Percentiles rank a stretch among this genome's conserved stretches.
These are phyloP conservation scores for Fremontodendron californicum DNA, from an alignment of 345 rosid genomes.

Conservation along the genomic window DNA sequence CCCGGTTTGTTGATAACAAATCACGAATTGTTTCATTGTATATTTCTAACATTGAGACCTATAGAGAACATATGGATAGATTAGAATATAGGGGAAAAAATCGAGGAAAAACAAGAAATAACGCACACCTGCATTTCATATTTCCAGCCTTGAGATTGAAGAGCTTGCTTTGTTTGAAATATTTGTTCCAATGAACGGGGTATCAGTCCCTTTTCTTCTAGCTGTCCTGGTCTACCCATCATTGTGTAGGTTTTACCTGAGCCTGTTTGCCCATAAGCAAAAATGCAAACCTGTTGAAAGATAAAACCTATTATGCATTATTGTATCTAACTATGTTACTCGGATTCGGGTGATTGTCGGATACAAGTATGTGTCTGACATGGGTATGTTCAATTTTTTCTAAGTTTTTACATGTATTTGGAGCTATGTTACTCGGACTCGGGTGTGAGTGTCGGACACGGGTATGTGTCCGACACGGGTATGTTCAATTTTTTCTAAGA, in stretches of 20 bases:
- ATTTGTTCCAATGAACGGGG: slow-evolving; percentile 92
- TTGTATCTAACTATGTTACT: neutral
- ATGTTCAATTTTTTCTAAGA: too few relatives aligned
- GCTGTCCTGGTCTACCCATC: slow-evolving; percentile 91
- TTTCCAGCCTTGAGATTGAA: slow-evolving; percentile 87
- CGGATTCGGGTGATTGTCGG: too few relatives aligned
- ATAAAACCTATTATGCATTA: neutral
- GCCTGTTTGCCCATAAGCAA: slow-evolving; percentile 99
- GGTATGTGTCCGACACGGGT: too few relatives aligned
- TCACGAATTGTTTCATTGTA: slow-evolving; percentile 92
- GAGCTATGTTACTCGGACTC: too few relatives aligned
- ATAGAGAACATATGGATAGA: neutral
- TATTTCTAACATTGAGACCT: slow-evolving; percentile 98
- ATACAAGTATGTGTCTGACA: too few relatives aligned
- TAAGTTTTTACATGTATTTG: too few relatives aligned
- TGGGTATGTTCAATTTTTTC: too few relatives aligned
- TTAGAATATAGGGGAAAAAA: neutral
- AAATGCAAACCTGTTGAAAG: slow-evolving; percentile 74
- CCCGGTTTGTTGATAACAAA: slow-evolving; percentile 64
- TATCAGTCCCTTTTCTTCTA: slow-evolving; percentile 70
- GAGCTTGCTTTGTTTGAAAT: slow-evolving; percentile 84
- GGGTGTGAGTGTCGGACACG: too few relatives aligned
- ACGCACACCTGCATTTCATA: slow-evolving; percentile 84
- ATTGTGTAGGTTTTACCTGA: slow-evolving; percentile 95
- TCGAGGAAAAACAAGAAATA: neutral